A percentile compares a stretch with the other conserved stretches of the same genome.
phyloP scores from a whole-genome alignment of 1,284 basidiomycete species.

The Takashimella koratensis region DNA sequence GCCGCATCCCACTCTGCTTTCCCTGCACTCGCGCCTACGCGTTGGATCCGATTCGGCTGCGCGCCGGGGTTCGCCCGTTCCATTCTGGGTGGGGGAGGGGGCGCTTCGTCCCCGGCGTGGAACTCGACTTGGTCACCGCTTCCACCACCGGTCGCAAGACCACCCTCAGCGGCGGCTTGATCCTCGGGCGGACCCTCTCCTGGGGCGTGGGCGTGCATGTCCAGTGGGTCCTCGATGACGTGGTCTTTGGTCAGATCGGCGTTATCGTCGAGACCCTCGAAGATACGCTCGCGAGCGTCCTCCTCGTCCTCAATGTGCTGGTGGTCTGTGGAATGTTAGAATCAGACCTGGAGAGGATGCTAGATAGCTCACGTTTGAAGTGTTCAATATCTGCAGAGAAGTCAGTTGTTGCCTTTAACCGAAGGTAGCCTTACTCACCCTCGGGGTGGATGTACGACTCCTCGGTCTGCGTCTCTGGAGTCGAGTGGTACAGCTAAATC shows the following conservation, averaged over 20 bases:
- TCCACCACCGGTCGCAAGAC: too few relatives aligned
- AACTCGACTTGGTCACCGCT: constrained; percentile 4
- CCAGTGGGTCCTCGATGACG: constrained; percentile 41
- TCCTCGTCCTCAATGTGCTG: constrained; percentile 78
- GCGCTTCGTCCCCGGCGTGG: constrained; percentile 24
- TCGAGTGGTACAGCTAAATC: constrained; percentile 77
- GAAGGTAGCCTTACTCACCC: constrained; percentile 54
- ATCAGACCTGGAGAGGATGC: neutral
- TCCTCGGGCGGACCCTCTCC: constrained; percentile 27
- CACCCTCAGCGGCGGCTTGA: neutral
- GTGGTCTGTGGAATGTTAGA: constrained; percentile 60
- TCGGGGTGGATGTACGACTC: constrained; percentile 91
- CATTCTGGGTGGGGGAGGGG: constrained; percentile 14
- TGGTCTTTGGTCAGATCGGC: constrained; percentile 43
- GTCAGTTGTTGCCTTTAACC: constrained; percentile 3
- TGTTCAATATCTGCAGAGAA: constrained; percentile 35
- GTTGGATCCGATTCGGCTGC: constrained; percentile 21
- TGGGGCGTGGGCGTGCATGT: constrained; percentile 36
- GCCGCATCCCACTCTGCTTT: constrained; percentile 20
- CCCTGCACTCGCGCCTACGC: neutral
- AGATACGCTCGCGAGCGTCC: constrained; percentile 54
- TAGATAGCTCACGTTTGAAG: constrained; percentile 30
- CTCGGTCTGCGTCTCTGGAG: constrained; percentile 94
- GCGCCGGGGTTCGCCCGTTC: constrained; percentile 26
- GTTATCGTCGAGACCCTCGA: constrained; percentile 37